Percentiles rank a stretch among this genome's conserved stretches.
phyloP scores from a whole-genome alignment of 2,329 filamentous ascomycete species.

The Xylaria sp. region DNA sequence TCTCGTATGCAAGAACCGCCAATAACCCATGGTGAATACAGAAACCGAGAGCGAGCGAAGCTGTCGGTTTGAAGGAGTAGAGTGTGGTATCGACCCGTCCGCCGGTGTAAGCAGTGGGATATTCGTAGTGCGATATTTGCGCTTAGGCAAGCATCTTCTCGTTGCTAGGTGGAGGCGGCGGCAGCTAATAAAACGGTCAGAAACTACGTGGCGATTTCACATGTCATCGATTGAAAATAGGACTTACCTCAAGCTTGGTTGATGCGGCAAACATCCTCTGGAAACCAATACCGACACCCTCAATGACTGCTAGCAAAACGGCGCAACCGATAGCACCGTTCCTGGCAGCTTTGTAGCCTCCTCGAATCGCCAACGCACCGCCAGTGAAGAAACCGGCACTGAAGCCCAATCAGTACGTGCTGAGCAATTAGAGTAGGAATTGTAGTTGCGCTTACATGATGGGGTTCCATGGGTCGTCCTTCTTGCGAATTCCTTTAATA shows the following conservation, averaged over 20 bases:
- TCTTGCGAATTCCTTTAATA: constrained; percentile 91
- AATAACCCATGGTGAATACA: constrained; percentile 46
- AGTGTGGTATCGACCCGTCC: constrained; percentile 42
- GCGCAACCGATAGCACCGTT: constrained; percentile 98
- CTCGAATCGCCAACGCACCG: constrained; percentile 89
- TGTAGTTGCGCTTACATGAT: constrained; percentile 65
- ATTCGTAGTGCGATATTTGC: constrained; percentile 31
- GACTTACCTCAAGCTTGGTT: constrained; percentile 80
- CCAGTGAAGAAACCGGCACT: constrained; percentile 93
- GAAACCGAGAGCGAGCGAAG: constrained; percentile 36
- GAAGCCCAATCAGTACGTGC: constrained; percentile 50
- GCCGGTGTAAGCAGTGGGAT: constrained; percentile 25
- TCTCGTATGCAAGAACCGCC: constrained; percentile 43
- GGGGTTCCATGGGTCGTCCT: constrained; percentile 98
- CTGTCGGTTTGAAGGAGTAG: constrained; percentile 43
- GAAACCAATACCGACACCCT: constrained; percentile 96
- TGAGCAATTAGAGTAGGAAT: not conserved
- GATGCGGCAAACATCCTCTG: constrained; percentile 92
- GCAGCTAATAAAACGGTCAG: constrained; percentile 44
- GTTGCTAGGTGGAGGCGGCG: constrained; percentile 49
- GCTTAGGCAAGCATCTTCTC: constrained; percentile 51
- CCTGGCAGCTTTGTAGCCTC: constrained; percentile 89
- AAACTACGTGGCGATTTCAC: not conserved
- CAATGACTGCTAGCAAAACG: constrained; percentile 92
- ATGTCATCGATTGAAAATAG: not conserved